These are phyloP conservation scores for Ascoidea rubescens DNA, from an alignment of 805 yeast species.

Conservation along the genomic window DNA sequence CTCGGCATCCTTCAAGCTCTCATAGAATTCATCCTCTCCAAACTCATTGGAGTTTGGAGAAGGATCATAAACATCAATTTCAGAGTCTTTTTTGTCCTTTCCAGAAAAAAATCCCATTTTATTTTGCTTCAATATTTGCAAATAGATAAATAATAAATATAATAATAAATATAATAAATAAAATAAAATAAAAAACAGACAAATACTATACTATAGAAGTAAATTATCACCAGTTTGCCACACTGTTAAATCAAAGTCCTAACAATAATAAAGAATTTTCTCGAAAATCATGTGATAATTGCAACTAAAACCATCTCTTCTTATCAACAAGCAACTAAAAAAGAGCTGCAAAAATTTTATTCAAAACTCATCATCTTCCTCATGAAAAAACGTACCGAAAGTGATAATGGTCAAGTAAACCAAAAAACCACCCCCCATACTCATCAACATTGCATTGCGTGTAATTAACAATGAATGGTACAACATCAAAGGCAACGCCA, in stretches of 20 bases:
- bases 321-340: too few species aligned
- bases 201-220: too few species aligned
- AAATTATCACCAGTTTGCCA: too few species aligned
- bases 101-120: not conserved
- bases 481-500: conserved; percentile 61
- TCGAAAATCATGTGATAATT: too few species aligned
- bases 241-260: too few species aligned
- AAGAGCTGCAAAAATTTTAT: too few species aligned
- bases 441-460: conserved; percentile 59
- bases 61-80: not conserved
- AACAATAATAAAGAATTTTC: too few species aligned
- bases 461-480: conserved; percentile 65
- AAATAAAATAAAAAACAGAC: too few species aligned
- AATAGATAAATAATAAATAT: not conserved
- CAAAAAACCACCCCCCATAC: conserved; percentile 71
- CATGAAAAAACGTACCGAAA: conserved; percentile 62
- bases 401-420: conserved; percentile 75
- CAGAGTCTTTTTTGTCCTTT: not conserved
- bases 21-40: conserved; percentile 1
- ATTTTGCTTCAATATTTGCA: not conserved
- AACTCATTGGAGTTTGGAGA: not conserved
- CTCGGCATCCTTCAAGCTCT: conserved; percentile 7
- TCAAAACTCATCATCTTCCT: conserved; percentile 22
- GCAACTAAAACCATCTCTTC: too few species aligned
- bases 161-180: not conserved